Evolutionary conservation across 768 basidiomycete genomes (phyloP).

Genomic region (Serendipita sp.): DNA sequence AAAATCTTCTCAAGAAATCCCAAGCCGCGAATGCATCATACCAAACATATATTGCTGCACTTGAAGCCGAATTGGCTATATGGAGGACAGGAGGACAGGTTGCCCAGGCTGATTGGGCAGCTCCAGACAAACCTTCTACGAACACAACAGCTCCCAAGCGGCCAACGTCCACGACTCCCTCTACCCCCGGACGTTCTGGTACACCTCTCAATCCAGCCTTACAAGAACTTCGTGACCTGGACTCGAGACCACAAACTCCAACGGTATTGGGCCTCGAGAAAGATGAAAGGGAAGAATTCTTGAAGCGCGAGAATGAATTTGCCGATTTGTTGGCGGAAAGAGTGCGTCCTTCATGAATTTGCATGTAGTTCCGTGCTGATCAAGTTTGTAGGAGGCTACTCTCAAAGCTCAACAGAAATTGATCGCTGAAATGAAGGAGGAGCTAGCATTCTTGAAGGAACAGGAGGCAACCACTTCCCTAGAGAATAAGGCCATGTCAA

Average conservation of each 20-base stretch:
- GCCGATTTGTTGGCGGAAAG: slow-evolving; percentile 83
- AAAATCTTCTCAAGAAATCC: slow-evolving; percentile 76
- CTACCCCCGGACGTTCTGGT: slow-evolving; percentile 45
- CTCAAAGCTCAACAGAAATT: slow-evolving; percentile 69
- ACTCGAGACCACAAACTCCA: slow-evolving; percentile 84
- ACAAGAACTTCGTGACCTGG: slow-evolving; percentile 46
- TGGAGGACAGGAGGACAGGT: slow-evolving; percentile 84
- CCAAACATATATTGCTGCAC: slow-evolving; percentile 69
- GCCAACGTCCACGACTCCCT: slow-evolving; percentile 44
- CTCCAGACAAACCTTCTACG: slow-evolving; percentile 40
- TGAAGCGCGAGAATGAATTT: slow-evolving; percentile 90
- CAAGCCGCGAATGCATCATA: slow-evolving; percentile 70
- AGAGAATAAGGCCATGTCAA: slow-evolving; percentile 92
- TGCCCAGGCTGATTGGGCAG: slow-evolving; percentile 68
- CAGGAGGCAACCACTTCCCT: slow-evolving; percentile 64
- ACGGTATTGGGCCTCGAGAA: slow-evolving; percentile 77
- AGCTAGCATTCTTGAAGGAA: slow-evolving; percentile 78
- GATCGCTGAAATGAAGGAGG: slow-evolving; percentile 75
- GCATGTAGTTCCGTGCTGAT: background rate
- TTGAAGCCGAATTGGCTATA: slow-evolving; percentile 78
- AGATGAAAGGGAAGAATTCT: slow-evolving; percentile 94
- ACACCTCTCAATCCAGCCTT: slow-evolving; percentile 62
- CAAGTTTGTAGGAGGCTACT: slow-evolving; percentile 42
- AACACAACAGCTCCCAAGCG: slow-evolving; percentile 31
- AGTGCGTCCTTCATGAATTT: slow-evolving; percentile 14